Evolutionary conservation across 2,329 filamentous ascomycete genomes (phyloP).

Genomic region (Neophaeococcomyces aloes): DNA sequence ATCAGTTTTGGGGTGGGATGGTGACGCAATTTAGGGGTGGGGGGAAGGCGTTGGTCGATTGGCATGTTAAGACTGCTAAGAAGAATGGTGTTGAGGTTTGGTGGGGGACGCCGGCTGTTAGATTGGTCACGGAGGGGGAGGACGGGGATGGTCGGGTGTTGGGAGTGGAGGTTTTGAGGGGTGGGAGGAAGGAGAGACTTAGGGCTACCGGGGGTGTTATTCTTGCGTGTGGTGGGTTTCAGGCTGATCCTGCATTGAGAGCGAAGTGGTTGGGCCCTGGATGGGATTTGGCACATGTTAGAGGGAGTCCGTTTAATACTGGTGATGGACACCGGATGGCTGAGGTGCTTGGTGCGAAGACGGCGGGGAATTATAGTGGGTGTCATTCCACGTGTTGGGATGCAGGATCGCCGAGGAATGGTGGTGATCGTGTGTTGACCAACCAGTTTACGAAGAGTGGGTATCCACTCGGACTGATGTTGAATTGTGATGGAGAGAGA

Average conservation of each 20-base stretch:
- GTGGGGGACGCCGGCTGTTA: constrained; percentile 39
- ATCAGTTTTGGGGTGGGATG: constrained; percentile 59
- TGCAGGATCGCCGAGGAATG: constrained; percentile 45
- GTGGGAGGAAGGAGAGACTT: constrained; percentile 24
- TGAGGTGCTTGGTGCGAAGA: constrained; percentile 37
- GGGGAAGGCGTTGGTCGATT: constrained; percentile 48
- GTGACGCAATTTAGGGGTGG: constrained; percentile 49
- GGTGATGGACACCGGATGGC: constrained; percentile 49
- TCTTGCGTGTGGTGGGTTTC: constrained; percentile 53
- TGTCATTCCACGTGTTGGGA: constrained; percentile 59
- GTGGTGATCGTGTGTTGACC: constrained; percentile 48
- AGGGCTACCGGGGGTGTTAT: constrained; percentile 35
- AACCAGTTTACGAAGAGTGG: constrained; percentile 61
- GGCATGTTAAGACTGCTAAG: constrained; percentile 37
- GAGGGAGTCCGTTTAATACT: constrained; percentile 55
- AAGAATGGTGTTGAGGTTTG: constrained; percentile 35
- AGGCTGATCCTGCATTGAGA: constrained; percentile 49
- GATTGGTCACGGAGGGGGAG: constrained; percentile 27
- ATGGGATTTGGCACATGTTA: constrained; percentile 53
- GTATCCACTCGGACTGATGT: constrained; percentile 56
- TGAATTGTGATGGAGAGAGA: constrained; percentile 48
- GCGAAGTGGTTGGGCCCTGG: constrained; percentile 46
- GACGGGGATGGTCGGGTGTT: constrained; percentile 23
- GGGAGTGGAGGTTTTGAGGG: constrained; percentile 9
- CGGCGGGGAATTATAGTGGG: constrained; percentile 51